Evolutionary conservation across 208 protist species (phyloP), one percentile per base, ranked within the genome.

Genomic region (Crithidia expoeki): DNA sequence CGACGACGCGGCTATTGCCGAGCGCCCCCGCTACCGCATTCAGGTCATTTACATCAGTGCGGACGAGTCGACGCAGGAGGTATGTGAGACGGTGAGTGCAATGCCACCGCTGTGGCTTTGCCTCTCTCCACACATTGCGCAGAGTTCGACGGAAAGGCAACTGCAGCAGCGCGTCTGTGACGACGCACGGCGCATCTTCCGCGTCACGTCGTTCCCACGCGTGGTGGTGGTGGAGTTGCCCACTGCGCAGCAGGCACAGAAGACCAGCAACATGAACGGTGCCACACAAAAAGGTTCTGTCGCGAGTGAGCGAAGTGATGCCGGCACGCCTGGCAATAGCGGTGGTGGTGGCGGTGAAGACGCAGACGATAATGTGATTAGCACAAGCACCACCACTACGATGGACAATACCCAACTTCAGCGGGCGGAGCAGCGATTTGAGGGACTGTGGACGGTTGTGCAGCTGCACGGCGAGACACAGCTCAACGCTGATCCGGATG

Each of bases 21-120:
- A 11, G 30, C 16, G 14, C 21, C 55, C 68, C n/a, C 44, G 21
- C 2, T 46, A 50, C 5, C 68, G 59, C 28, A 79, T 89, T 44
- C 79, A 84, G 30, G 80, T 90, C 19, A 33, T 93, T n/a, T 93
- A 89, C 68, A 33, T 93, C 40, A 86, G 80, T 67, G 76, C 76
- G 1, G 88, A 93, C 55, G 74, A 81, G 27, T 71, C 77, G 5
- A 36, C 77, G 16, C 49, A 67, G 9, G 80, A 72, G 42, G 74
- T 89, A 27, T 52, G 62, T 25, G 38, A 47, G 0, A 67, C 79
- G 9, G 71, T 88, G 60, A 49, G 28, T 4, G 58, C 38, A 16
- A 76, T 89, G 75, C 88, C 88, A n/a, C 46, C 21, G 23, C 60
- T 61, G 7, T 93, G 88, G 88, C 57, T 83, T 7, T 93, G 84